These are phyloP conservation scores for Aspergillus versicolor DNA, from an alignment of 2,329 filamentous ascomycete species.

Conservation along the genomic window DNA sequence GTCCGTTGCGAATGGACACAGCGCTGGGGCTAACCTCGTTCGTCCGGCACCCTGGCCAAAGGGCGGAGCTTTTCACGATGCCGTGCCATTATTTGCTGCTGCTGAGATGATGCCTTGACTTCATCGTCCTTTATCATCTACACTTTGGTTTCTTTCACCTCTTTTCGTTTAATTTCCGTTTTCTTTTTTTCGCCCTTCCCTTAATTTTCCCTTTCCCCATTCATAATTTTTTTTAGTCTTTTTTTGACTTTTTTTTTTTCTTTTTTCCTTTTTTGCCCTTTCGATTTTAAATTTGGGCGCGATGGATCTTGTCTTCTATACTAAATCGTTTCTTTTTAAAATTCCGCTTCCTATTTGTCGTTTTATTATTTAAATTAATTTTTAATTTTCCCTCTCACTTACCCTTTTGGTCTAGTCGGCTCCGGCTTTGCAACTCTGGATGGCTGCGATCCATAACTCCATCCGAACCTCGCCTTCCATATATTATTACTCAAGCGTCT, in stretches of 20 bases:
- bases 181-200: constrained; percentile 6
- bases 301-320: constrained; percentile 22
- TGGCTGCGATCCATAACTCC: constrained; percentile 13
- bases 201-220: constrained; percentile 10
- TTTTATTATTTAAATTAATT: constrained; percentile 13
- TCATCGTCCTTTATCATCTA: constrained; percentile 26
- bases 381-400: constrained; percentile 16
- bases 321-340: constrained; percentile 41
- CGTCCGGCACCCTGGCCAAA: constrained; percentile 11
- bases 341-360: constrained; percentile 13
- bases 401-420: constrained; percentile 16
- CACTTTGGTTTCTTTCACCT: constrained; percentile 15
- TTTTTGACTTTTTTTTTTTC: constrained; percentile 35
- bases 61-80: constrained; percentile 22
- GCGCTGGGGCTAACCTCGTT: constrained; percentile 30
- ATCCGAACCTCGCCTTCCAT: constrained; percentile 17
- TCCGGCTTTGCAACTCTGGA: constrained; percentile 16
- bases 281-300: constrained; percentile 18
- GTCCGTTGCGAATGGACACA: constrained; percentile 28
- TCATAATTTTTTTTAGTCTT: constrained; percentile 9
- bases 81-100: constrained; percentile 26
- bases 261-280: background rate
- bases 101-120: constrained; percentile 38
- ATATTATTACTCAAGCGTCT: constrained; percentile 13
- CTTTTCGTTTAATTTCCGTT: constrained; percentile 7